These are phyloP conservation scores for Prunus dulcis DNA, from an alignment of 306 rosid genomes.

Conservation along the genomic window DNA sequence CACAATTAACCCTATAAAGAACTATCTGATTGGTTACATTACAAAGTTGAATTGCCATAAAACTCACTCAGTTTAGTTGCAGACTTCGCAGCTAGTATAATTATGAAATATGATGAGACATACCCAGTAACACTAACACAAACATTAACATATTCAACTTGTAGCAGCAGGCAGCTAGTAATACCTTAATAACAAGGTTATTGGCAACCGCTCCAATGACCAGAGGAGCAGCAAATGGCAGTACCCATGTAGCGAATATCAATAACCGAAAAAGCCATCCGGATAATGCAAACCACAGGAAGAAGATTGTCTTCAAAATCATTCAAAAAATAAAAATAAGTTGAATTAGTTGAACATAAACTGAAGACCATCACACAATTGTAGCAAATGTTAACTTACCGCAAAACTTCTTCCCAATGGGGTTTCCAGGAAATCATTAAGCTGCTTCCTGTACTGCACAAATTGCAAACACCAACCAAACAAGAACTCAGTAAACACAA, in stretches of 20 bases:
- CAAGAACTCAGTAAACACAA: neutral
- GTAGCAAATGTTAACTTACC: slow-evolving; percentile 34
- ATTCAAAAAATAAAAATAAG: neutral
- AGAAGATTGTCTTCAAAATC: slow-evolving; percentile 75
- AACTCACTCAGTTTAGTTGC: neutral
- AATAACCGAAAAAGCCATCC: slow-evolving; percentile 93
- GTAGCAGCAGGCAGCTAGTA: neutral
- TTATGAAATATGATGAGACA: neutral
- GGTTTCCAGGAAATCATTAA: slow-evolving; percentile 52
- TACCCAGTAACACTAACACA: neutral
- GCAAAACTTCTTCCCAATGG: slow-evolving; percentile 70
- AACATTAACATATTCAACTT: slow-evolving; percentile 10
- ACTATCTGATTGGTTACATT: neutral
- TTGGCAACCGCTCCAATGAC: slow-evolving; percentile 86
- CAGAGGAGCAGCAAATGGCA: slow-evolving; percentile 95
- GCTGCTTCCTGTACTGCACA: slow-evolving; percentile 81
- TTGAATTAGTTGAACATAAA: neutral
- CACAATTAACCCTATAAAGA: slow-evolving; percentile 12
- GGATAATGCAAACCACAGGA: slow-evolving; percentile 92
- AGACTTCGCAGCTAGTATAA: neutral
- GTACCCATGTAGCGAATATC: slow-evolving; percentile 73
- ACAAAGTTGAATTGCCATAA: neutral
- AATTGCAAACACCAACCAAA: slow-evolving; percentile 1
- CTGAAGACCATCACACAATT: neutral
- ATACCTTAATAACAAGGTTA: slow-evolving; percentile 77